Base-by-base conservation (phyloP, 305 asterid genomes). In the Fraxinus floribunda region DNA sequence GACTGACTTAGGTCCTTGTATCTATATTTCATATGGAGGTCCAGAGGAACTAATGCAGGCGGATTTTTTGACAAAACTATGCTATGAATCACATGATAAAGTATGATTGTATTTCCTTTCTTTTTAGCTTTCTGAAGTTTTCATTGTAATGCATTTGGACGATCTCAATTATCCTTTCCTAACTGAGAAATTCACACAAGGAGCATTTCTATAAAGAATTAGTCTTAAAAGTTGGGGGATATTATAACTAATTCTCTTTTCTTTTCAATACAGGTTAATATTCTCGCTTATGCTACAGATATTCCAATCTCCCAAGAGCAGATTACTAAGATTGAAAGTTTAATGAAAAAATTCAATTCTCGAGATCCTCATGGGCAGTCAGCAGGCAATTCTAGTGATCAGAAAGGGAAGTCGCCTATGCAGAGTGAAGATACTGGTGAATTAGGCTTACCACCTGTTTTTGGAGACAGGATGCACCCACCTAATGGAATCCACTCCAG, bases 211-310 rank as follows among this genome's bases (percentile, higher is more conserved):
- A 82, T 35, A 1, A 76, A 32, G 41, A 4, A 66, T 62, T 66
- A 7, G 18, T 7, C 39, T 38, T 77, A 76, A 41, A 84, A 77
- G 52, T 70, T 77, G 38, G 71, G 24, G 60, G 7, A 7, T 46
- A 49, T 73, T 84, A 18, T 83, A 81, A 85, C 89, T 76, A 66
- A 70, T 46, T 77, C 49, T 18, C 73, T 81, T 84, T 91, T 81
- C 68, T 60, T 87, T 85, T 88, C 78, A 62, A 83, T 83, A 79
- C 97, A 97, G 99, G 98, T 97, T 82, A 93, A 94, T 86, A 91
- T 97, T 84, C 97, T 97, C 39, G 97, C 95, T 82, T 90, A 88
- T 92, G 95, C 97, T 84, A 91, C 98, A 36, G 94, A 92, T 89
- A 89, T 87, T 84, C 91, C 89, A 76, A 88, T 90, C 79, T 91